A percentile compares a stretch with the other conserved stretches of the same genome.
Conservation (phyloP, 2,329 filamentous ascomycete species). For the Neopestalotiopsis rosae region DNA sequence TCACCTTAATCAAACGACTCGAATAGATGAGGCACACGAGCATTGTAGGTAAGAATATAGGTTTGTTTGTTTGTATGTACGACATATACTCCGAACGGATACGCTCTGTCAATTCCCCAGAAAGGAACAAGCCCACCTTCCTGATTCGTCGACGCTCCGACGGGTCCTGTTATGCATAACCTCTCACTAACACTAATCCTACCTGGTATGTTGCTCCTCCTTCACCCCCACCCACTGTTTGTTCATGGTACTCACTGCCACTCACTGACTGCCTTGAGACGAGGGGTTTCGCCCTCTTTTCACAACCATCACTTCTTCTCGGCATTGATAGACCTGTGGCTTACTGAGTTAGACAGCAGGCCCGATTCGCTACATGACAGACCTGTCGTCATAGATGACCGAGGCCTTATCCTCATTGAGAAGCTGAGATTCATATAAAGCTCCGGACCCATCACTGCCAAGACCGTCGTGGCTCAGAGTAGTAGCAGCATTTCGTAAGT, state of each 20-base stretch:
- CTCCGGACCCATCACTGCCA: background rate
- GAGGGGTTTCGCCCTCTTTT: background rate
- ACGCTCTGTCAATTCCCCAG: background rate
- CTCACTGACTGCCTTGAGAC: background rate
- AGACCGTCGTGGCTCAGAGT: background rate
- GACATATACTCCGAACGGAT: too few species aligned
- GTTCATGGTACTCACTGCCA: background rate
- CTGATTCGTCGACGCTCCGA: constrained; percentile 7
- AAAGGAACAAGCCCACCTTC: constrained; percentile 11
- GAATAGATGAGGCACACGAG: background rate
- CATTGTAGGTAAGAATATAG: background rate
- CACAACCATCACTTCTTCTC: background rate
- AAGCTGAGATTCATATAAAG: constrained; percentile 10
- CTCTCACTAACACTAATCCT: background rate
- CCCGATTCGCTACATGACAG: background rate
- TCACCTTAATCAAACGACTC: constrained; percentile 19
- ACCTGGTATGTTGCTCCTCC: background rate
- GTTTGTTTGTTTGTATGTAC: too few species aligned
- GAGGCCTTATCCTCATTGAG: constrained; percentile 9
- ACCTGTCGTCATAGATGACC: constrained; percentile 15
- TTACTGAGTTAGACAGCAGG: too few species aligned
- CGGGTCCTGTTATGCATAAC: constrained; percentile 7
- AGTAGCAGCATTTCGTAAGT: background rate
- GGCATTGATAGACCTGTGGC: background rate
- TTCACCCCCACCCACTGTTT: background rate